Base-by-base conservation (phyloP, 352 stramenopile genomes). In the Saprolegnia diclina region DNA sequence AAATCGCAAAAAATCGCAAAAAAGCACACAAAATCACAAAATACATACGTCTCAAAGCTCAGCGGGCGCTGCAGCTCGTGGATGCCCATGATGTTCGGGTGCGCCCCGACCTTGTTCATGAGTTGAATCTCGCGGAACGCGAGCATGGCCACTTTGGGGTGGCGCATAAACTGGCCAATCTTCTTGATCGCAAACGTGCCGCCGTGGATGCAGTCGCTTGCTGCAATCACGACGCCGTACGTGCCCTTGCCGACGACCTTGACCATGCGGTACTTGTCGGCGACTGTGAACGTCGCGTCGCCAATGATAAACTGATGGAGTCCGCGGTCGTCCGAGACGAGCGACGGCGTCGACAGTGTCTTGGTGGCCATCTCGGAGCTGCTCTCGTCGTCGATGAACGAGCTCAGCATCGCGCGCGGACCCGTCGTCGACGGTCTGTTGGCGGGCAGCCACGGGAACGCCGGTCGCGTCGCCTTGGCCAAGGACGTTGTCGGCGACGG, bases 221-320 rank as follows among this genome's bases (percentile, higher is more conserved):
- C 88, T 26, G 88, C 88, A 64, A 96, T 96, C 55, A 96, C 88
- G 66, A 95, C 86, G 16, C 88, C 88, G 65, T 96, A 96, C n/a
- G 85, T 94, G 35, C 88, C 87, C 71, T 92, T 91, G 35, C 87
- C 87, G 6, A 94, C 87, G 46, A 94, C 90, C 69, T 92, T 94
- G 35, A 68, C 87, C 87, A 94, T 94, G 24, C 87, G 87, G 66
- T 94, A 94, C 64, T 92, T 92, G 56, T 94, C 84, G 1, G 85
- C 80, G 19, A 94, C 67, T 61, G 92, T 84, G 71, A 91, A 94
- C n/a, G 85, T 86, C 59, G 92, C 83, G 46, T 86, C 85, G 53
- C 88, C 92, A 71, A 94, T 94, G 26, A 94, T 81, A 71, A 94
- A 93, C 76, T 94, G 85, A 67, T 94, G 87, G 82, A 94, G 91